Evolutionary conservation across 1,139 yeast species (phyloP).

Genomic region (Nakaseomyces glabratus): DNA sequence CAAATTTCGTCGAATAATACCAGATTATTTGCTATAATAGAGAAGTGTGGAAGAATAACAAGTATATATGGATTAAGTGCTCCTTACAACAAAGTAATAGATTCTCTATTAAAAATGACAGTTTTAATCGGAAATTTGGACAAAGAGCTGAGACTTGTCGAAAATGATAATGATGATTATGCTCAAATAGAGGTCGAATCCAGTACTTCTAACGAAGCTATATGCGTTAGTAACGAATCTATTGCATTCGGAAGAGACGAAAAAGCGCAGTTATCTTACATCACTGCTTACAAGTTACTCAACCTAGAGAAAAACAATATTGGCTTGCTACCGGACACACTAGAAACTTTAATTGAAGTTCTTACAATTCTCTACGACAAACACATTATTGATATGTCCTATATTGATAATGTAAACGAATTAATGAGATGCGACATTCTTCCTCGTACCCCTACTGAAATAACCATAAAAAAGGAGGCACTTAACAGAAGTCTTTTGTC

Average conservation of each 20-base stretch:
- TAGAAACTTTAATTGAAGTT: not conserved
- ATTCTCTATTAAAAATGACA: conserved; percentile 55
- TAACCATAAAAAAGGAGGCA: conserved; percentile 51
- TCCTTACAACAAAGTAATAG: conserved; percentile 55
- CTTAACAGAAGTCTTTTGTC: conserved; percentile 70
- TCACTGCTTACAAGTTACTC: not conserved
- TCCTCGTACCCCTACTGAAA: conserved; percentile 28
- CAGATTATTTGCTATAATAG: conserved; percentile 74
- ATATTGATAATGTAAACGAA: not conserved
- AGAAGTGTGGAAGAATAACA: conserved; percentile 71
- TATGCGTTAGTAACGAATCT: conserved; percentile 5
- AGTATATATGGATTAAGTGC: conserved; percentile 47
- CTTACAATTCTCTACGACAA: conserved; percentile 1
- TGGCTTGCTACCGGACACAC: not conserved
- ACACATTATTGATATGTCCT: not conserved
- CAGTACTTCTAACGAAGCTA: not conserved
- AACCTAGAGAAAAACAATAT: not conserved
- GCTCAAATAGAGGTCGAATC: conserved; percentile 10
- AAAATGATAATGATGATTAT: conserved; percentile 8
- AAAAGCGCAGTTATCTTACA: conserved; percentile 1
- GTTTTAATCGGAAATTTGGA: conserved; percentile 30
- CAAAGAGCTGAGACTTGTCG: not conserved
- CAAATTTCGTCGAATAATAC: conserved; percentile 81
- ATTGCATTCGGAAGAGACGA: conserved; percentile 1
- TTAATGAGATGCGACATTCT: not conserved